These are phyloP conservation scores for Eimeria nieschulzi DNA, from an alignment of 169 alveolate genomes.

Conservation along the genomic window DNA sequence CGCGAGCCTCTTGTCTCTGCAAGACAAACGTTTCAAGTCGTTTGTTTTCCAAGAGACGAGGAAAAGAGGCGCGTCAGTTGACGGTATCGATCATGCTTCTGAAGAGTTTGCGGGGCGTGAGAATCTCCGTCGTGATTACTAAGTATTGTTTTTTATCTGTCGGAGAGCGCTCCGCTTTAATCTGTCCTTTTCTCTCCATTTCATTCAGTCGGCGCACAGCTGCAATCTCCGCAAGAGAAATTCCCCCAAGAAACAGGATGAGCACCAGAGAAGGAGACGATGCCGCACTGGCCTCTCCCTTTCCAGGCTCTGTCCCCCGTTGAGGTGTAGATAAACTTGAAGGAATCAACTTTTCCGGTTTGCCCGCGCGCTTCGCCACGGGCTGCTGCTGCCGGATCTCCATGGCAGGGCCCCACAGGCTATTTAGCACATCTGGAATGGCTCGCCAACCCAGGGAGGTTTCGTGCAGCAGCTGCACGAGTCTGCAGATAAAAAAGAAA, in stretches of 20 bases:
- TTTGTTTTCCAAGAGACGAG: no score
- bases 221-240: constrained; percentile 82
- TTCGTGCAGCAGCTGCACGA: constrained; percentile 69
- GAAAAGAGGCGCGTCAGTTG: no score
- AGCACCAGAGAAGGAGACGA: constrained; percentile 59
- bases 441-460: constrained; percentile 76
- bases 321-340: no score
- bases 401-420: constrained; percentile 78
- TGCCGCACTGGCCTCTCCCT: neutral
- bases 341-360: constrained; percentile 16
- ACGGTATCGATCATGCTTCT: constrained; percentile 20
- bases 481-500: neutral
- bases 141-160: neutral
- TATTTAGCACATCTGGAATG: constrained; percentile 53
- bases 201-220: constrained; percentile 80
- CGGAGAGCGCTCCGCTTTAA: neutral
- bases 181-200: constrained; percentile 16
- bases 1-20: no score
- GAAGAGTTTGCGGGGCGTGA: constrained; percentile 29
- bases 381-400: constrained; percentile 77
- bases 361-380: neutral
- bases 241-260: constrained; percentile 82
- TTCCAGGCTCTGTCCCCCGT: neutral
- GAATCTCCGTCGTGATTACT: constrained; percentile 48
- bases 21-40: no score